Conservation (phyloP, 2,329 filamentous ascomycete species). For the Neoascochyta sp. region DNA sequence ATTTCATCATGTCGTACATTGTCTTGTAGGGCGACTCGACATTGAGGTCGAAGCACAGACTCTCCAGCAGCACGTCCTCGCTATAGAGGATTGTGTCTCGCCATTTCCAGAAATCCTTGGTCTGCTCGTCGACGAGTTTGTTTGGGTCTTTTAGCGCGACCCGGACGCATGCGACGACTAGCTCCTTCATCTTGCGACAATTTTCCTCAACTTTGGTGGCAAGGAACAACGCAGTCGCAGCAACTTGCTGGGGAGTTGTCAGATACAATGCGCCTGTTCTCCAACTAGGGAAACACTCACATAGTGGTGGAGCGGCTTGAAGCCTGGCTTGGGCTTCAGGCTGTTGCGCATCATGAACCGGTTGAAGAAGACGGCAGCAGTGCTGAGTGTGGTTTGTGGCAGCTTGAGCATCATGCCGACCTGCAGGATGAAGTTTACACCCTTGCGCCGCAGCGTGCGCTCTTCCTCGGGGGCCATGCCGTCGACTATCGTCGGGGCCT, state of each 20-base stretch:
- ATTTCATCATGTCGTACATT: slow-evolving; percentile 75
- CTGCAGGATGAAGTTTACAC: slow-evolving; percentile 94
- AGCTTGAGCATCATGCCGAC: slow-evolving; percentile 89
- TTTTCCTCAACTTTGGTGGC: slow-evolving; percentile 98
- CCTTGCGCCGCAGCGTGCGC: slow-evolving; percentile 76
- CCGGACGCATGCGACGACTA: slow-evolving; percentile 89
- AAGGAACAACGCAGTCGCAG: slow-evolving; percentile 85
- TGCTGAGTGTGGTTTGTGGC: slow-evolving; percentile 86
- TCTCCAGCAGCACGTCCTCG: slow-evolving; percentile 88
- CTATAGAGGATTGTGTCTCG: slow-evolving; percentile 87
- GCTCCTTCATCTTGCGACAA: slow-evolving; percentile 89
- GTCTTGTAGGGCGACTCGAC: slow-evolving; percentile 83
- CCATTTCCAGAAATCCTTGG: slow-evolving; percentile 98
- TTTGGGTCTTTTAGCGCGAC: slow-evolving; percentile 93
- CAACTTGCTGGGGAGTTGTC: slow-evolving; percentile 59
- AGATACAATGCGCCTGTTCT: slow-evolving; percentile 2
- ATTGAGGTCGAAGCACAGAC: slow-evolving; percentile 89
- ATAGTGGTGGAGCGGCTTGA: slow-evolving; percentile 79
- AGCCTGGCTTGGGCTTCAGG: slow-evolving; percentile 66
- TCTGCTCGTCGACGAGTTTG: slow-evolving; percentile 89
- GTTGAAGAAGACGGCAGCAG: slow-evolving; percentile 91
- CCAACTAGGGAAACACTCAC: slow-evolving; percentile 24
- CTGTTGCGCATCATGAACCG: slow-evolving; percentile 90
- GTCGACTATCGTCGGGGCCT: slow-evolving; percentile 79
- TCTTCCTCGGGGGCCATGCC: slow-evolving; percentile 76